These are phyloP conservation scores for Fusarium redolens DNA, from an alignment of 2,329 filamentous ascomycete species.

Conservation along the genomic window DNA sequence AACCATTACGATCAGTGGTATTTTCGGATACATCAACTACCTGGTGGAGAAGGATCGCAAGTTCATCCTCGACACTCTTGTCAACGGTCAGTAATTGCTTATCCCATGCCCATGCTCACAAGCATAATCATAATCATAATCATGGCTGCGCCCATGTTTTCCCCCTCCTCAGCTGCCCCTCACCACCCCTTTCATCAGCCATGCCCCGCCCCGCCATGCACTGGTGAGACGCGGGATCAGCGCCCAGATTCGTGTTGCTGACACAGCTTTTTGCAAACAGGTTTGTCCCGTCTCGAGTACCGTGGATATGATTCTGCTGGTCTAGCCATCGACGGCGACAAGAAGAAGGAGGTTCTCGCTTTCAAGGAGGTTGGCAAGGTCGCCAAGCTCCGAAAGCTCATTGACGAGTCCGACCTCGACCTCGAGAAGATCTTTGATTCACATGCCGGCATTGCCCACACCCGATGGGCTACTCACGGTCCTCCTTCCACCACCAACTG, in stretches of 20 bases:
- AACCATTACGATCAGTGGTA: slow-evolving; percentile 71
- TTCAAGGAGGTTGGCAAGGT: slow-evolving; percentile 99
- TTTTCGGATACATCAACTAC: slow-evolving; percentile 99
- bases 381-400: slow-evolving; percentile 92
- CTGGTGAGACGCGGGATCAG: slow-evolving; percentile 44
- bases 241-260: slow-evolving; percentile 44
- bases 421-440: slow-evolving; percentile 95
- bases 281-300: slow-evolving; percentile 95
- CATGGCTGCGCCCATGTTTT: slow-evolving; percentile 1
- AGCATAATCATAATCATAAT: not conserved
- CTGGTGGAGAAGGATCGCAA: slow-evolving; percentile 98
- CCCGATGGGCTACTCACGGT: slow-evolving; percentile 98
- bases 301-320: slow-evolving; percentile 98
- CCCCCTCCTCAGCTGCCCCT: slow-evolving; percentile 35
- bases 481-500: slow-evolving; percentile 94
- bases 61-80: slow-evolving; percentile 93
- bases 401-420: slow-evolving; percentile 85
- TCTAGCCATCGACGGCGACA: slow-evolving; percentile 95
- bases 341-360: slow-evolving; percentile 96
- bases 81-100: slow-evolving; percentile 78
- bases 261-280: slow-evolving; percentile 59
- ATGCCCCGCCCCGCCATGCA: slow-evolving; percentile 41
- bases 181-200: slow-evolving; percentile 33
- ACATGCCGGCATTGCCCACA: slow-evolving; percentile 98
- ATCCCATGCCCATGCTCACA: slow-evolving; percentile 16